These are phyloP conservation scores for Trypanosoma platydactyli DNA, from an alignment of 208 protist species.

Conservation along the genomic window DNA sequence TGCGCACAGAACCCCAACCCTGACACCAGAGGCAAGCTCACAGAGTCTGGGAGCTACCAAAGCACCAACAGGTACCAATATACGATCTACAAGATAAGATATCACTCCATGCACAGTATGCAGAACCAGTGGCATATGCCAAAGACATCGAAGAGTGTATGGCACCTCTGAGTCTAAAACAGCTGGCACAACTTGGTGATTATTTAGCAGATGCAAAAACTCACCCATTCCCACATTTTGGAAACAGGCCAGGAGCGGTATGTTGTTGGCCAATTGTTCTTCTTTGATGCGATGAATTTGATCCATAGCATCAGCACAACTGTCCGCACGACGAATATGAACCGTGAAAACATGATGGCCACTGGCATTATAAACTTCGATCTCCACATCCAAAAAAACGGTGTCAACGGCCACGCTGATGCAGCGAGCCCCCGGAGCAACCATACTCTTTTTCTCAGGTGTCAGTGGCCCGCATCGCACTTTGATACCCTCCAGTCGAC, in stretches of 20 bases:
- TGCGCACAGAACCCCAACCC: neutral
- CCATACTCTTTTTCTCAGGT: neutral
- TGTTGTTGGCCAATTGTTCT: neutral
- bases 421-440: neutral
- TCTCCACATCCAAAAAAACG: constrained; percentile 24
- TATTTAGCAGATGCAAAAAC: constrained; percentile 10
- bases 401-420: constrained; percentile 13
- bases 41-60: neutral
- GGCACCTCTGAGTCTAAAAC: constrained; percentile 14
- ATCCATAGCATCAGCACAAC: constrained; percentile 10
- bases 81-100: constrained; percentile 5
- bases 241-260: constrained; percentile 13
- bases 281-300: constrained; percentile 9
- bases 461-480: constrained; percentile 26
- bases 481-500: constrained; percentile 13
- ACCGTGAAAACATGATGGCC: constrained; percentile 1
- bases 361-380: constrained; percentile 27
- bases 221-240: neutral
- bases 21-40: neutral
- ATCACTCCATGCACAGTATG: constrained; percentile 5
- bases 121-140: constrained; percentile 21
- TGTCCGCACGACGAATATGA: constrained; percentile 14
- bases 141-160: constrained; percentile 21
- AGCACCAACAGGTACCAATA: neutral
- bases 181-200: constrained; percentile 12